Conservation (phyloP, 2,329 filamentous ascomycete genomes). For the Pseudogymnoascus sp. region DNA sequence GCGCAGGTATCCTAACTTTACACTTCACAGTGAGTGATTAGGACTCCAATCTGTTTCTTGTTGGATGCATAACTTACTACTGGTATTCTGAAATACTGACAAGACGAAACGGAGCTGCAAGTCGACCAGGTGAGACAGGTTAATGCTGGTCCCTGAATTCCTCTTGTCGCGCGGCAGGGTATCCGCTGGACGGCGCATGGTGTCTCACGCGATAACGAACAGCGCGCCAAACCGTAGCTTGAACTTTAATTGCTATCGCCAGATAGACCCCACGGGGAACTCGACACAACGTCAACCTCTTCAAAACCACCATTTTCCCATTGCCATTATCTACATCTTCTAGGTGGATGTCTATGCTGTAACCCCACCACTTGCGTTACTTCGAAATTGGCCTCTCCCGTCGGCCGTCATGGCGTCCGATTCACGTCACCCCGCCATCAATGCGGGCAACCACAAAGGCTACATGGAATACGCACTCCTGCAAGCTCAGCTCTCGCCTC, state of each 20-base stretch:
- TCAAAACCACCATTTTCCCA: neutral
- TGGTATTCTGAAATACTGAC: neutral
- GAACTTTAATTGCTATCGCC: neutral
- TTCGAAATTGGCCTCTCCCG: neutral
- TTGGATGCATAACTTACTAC: neutral
- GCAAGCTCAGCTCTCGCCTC: conserved; percentile 71
- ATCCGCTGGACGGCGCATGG: neutral
- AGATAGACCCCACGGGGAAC: neutral
- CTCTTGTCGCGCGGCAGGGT: neutral
- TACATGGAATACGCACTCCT: conserved; percentile 65
- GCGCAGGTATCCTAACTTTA: neutral
- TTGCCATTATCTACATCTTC: neutral
- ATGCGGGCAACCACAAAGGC: conserved; percentile 18
- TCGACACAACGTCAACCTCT: neutral
- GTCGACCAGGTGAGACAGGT: neutral
- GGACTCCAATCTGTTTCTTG: neutral
- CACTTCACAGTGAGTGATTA: neutral
- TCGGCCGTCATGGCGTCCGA: conserved; percentile 14
- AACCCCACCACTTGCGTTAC: neutral
- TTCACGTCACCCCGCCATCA: conserved; percentile 15
- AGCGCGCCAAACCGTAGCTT: neutral
- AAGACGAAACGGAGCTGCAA: neutral
- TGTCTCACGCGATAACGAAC: neutral
- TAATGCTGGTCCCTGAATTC: neutral
- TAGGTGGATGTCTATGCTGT: neutral